Evolutionary conservation across 257 asterid species (phyloP).

Genomic region (Nicotiana sylvestris): DNA sequence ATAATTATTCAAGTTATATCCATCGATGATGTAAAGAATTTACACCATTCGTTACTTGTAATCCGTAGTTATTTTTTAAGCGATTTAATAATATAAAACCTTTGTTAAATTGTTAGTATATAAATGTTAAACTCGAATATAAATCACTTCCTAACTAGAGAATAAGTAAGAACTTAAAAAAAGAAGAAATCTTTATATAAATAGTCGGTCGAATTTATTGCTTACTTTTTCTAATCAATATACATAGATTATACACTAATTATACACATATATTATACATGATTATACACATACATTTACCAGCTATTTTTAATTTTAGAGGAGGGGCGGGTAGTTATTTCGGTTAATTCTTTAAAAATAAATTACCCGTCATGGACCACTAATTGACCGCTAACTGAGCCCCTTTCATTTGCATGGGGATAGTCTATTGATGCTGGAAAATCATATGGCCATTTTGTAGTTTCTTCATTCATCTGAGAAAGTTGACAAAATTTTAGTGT

Average conservation of each 20-base stretch:
- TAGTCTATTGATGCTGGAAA: constrained; percentile 55
- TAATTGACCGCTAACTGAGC: constrained; percentile 54
- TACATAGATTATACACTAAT: too few species aligned
- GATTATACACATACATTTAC: too few species aligned
- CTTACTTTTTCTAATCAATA: too few species aligned
- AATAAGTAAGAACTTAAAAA: neutral
- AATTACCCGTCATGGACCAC: constrained; percentile 47
- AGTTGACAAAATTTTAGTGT: neutral
- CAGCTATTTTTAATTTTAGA: too few species aligned
- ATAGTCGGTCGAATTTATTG: too few species aligned
- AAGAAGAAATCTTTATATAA: too few species aligned
- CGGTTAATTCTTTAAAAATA: too few species aligned
- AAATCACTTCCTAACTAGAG: neutral
- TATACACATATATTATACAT: too few species aligned
- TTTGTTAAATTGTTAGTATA: neutral
- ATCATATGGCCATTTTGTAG: constrained; percentile 71
- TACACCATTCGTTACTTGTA: too few species aligned
- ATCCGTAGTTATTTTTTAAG: too few species aligned
- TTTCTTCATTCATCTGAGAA: constrained; percentile 35
- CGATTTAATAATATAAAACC: too few species aligned
- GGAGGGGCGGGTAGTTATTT: too few species aligned
- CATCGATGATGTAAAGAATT: neutral
- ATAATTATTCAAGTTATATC: neutral
- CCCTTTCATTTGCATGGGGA: constrained; percentile 44
- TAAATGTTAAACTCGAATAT: neutral